These are phyloP conservation scores for Tylopilus sp. DNA, from an alignment of 768 basidiomycete species.

Conservation along the genomic window DNA sequence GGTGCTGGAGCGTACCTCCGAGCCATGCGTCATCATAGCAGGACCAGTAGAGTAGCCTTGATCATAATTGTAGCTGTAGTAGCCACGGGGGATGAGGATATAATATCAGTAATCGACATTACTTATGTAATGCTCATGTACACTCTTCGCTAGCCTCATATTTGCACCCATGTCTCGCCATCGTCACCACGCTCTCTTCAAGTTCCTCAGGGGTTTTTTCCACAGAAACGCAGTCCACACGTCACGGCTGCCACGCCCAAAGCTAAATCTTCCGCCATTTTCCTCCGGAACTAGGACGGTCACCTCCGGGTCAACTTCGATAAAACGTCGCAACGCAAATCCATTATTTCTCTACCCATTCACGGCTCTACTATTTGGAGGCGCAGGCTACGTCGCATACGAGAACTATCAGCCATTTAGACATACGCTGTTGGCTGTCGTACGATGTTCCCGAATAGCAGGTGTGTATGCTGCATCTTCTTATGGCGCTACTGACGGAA, in stretches of 20 bases:
- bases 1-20: not conserved
- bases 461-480: constrained; percentile 36
- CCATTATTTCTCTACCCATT: constrained; percentile 27
- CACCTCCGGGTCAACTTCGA: not conserved
- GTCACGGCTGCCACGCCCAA: constrained; percentile 6
- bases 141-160: not conserved
- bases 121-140: not conserved
- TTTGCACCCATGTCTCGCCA: constrained; percentile 13
- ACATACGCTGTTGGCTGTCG: constrained; percentile 66
- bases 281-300: constrained; percentile 6
- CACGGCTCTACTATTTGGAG: constrained; percentile 27
- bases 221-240: not conserved
- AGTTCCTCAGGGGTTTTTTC: constrained; percentile 10
- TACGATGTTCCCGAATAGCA: constrained; percentile 80
- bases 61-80: not conserved
- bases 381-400: constrained; percentile 48
- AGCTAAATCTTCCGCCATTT: constrained; percentile 6
- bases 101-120: too few relatives aligned
- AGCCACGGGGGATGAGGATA: not conserved
- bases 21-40: too few relatives aligned
- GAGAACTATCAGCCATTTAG: constrained; percentile 70
- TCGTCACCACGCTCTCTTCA: constrained; percentile 13
- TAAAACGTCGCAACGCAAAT: constrained; percentile 8
- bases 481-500: constrained; percentile 22
- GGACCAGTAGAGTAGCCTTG: not conserved